Evolutionary conservation across 106 monocot genomes (phyloP), one percentile per base, ranked within the genome.

Genomic region (Dioscorea alata): DNA sequence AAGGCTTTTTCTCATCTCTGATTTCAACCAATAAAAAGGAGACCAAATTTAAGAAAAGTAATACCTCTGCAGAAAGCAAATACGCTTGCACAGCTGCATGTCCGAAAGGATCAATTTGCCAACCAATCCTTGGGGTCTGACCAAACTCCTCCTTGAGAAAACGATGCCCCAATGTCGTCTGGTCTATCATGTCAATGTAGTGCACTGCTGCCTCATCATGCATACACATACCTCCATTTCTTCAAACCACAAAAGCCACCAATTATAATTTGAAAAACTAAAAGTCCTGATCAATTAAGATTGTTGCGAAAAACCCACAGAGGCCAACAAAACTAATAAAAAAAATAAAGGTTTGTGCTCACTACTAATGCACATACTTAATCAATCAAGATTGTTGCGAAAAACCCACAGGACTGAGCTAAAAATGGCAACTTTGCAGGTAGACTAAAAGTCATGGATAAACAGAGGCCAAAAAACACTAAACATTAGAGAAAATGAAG

Each of bases 51-150:
- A 23, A 23, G 2, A 32, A 61, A 60, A 15, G 33, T 20, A 33
- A 72, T 75, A 99, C 99, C 90, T 99, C 90, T 20, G 93, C 82
- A 8, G 87, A 77, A 59, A 99, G 85, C 76, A 99, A 76, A 69
- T 99, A 99, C 71, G 99, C 93, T 56, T 99, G 99, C 18, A 99
- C 93, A 7, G 99, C 85, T 64, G 99, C 87, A 81, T 99, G 99
- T 12, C 99, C 99, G 83, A 99, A 99, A 1, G 99, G 99, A 76
- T 99, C 99, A 74, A 99, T 99, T 75, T 99, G 99, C 99, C 99
- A 99, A 19, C 93, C 99, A 34, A 90, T 90, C 64, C 99, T 82
- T 8, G 99, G 99, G 63, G 67, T 86, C 62, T 77, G 71, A 75
- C 79, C 77, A 72, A 99, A 99, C 57, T 93, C 83, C 64, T 99